Evolutionary conservation across 106 monocot genomes (phyloP), one percentile per base, ranked within the genome.

Genomic region (Iris macrosiphon): DNA sequence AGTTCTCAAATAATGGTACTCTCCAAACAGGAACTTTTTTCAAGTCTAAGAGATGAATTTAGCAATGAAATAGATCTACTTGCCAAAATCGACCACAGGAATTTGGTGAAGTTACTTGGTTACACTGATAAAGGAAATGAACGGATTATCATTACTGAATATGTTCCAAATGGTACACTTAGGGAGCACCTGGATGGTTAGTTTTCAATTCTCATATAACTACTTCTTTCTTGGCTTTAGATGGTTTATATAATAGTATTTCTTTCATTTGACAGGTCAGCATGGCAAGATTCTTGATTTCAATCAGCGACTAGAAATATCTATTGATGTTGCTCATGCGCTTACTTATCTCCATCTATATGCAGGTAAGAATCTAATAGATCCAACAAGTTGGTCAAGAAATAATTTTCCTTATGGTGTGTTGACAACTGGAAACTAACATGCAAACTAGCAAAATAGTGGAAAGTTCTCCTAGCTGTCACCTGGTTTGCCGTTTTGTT

Each of bases 281-380:
- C 53, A 62, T 60, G 83, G 82, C 20, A 63, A 65, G 42, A 62
- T 79, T 48, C 48, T 93, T 48, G 74, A 87, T 62, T 93, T 93
- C 39, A 75, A 51, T 67, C 87, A 93, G 47, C 61, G 93, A 17
- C 57, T 87, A 19, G 83, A 87, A 65, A 78, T 93, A 58, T 74
- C 93, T 3, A 93, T 87, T 23, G 93, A 87, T 54, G 77, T 93
- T 68, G 87, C 93, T 29, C 93, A 87, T 84, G 93, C 71, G 3
- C 60, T 93, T 46, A 87, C 93, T 19, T 87, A 93, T 69, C 83
- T 93, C 31, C 93, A 93, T 80, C 52, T 80, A 53, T 93, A 87
- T 84, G 79, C 93, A 71, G 92, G 83, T 66, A 42, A 12, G 26
- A n/a, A n/a, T n/a, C n/a, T n/a, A n/a, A n/a, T n/a, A 7, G 56